Conservation (phyloP, 441 rosid genomes). For the Erodium chrysanthum region DNA sequence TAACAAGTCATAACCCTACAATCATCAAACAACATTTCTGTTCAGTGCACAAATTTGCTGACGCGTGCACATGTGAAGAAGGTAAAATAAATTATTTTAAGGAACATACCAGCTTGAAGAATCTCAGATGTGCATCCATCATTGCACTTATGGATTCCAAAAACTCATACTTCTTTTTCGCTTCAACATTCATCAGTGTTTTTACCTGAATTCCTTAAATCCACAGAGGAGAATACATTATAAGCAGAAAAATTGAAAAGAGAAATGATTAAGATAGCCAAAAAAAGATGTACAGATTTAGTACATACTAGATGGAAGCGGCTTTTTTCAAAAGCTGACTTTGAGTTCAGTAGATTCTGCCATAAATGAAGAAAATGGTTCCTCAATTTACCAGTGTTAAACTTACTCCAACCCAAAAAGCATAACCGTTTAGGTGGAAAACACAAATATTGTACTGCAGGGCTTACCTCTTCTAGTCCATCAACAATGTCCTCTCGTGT, state of each 20-base stretch:
- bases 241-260: constrained; percentile 15
- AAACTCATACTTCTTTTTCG: constrained; percentile 83
- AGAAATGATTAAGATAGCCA: constrained; percentile 8
- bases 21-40: constrained; percentile 16
- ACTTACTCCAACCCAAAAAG: too few relatives aligned
- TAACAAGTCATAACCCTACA: constrained; percentile 65
- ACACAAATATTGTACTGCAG: not conserved
- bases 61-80: constrained; percentile 11
- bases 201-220: constrained; percentile 76
- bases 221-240: constrained; percentile 24
- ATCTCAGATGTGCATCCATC: constrained; percentile 85
- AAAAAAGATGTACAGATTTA: constrained; percentile 13
- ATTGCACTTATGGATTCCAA: constrained; percentile 86
- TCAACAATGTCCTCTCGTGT: constrained; percentile 64
- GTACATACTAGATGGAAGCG: constrained; percentile 80
- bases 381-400: not conserved
- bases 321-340: constrained; percentile 78
- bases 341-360: constrained; percentile 84
- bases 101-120: constrained; percentile 62
- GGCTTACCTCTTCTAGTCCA: constrained; percentile 76
- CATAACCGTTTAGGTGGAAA: too few relatives aligned
- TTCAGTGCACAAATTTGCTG: constrained; percentile 12
- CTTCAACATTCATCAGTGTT: constrained; percentile 65
- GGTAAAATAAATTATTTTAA: constrained; percentile 9
- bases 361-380: constrained; percentile 12